Evolutionary conservation across 352 stramenopile genomes (phyloP), one percentile per base, ranked within the genome.

Genomic region (Phytophthora kernoviae): DNA sequence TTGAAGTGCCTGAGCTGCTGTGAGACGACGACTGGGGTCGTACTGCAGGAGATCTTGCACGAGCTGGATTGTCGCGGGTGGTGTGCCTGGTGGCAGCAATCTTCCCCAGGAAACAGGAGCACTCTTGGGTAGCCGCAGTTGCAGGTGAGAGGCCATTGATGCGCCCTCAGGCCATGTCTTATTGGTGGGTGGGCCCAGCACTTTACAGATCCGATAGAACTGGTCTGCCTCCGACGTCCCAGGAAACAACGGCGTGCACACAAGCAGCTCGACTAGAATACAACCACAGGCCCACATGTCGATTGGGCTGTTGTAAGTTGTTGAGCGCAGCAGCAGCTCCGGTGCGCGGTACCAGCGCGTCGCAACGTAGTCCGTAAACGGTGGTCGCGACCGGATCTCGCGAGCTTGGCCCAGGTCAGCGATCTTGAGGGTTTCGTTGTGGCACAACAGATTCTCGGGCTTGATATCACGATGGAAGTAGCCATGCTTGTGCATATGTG

Each of bases 151-250:
- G 30, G 93, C 89, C 45, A 95, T 88, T 32, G 65, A 70, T 36
- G 96, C 70, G 37, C 93, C 96, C 37, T 99, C 94, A 11, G 83
- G 73, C 97, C 96, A 99, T 17, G 39, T 93, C 32, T 91, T 73
- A 39, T 88, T 88, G 0, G 86, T 97, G 2, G 96, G 96, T 5
- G 89, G 83, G 6, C 94, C 94, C 18, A 98, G 65, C n/a, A 98
- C 77, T 33, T 83, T 88, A 77, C 86, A 97, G 57, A 98, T 98
- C 27, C 97, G 97, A 63, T 93, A 93, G 22, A 99, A 87, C 72
- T 99, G 92, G 75, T 99, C 96, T 17, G 94, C 87, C 66, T 99
- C 97, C 17, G 76, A 95, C 15, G 74, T 87, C 5, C 97, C 82
- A n/a, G 84, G 74, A 54, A 94, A 96, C 8, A 92, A 58, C 20